Conservation (phyloP, 495 filamentous ascomycete genomes). For the Aspergillus bridgeri region DNA sequence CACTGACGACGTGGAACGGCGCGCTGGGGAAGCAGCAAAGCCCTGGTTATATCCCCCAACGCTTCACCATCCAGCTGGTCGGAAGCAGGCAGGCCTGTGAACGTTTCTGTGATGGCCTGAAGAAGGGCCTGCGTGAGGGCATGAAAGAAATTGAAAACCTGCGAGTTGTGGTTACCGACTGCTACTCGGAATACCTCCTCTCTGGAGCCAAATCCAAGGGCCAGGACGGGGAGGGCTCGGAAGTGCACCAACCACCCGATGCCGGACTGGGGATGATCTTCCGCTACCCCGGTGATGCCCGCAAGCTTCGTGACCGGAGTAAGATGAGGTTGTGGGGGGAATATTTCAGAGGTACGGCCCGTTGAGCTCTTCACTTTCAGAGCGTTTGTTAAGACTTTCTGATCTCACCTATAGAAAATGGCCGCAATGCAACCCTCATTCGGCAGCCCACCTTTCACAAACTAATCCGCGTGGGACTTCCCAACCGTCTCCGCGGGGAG, state of each 20-base stretch:
- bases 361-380: not conserved
- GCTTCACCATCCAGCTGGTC: conserved; percentile 84
- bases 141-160: conserved; percentile 84
- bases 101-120: conserved; percentile 91
- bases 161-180: conserved; percentile 70
- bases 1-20: conserved; percentile 96
- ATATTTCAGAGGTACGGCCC: conserved; percentile 68
- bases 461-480: conserved; percentile 89
- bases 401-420: conserved; percentile 63
- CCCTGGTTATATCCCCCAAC: conserved; percentile 60
- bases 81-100: conserved; percentile 88
- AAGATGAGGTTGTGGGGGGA: conserved; percentile 98
- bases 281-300: conserved; percentile 93
- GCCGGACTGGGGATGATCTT: conserved; percentile 91
- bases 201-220: conserved; percentile 42
- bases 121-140: conserved; percentile 77
- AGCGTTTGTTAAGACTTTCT: conserved; percentile 10
- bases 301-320: conserved; percentile 87
- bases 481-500: conserved; percentile 89
- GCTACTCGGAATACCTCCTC: conserved; percentile 91
- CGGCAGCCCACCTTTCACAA: conserved; percentile 98
- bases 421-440: conserved; percentile 85
- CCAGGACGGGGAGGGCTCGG: conserved; percentile 31
- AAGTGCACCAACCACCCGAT: conserved; percentile 71
- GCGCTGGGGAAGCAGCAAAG: conserved; percentile 51